Percentiles rank a stretch among this genome's conserved stretches.
These are phyloP conservation scores for Thinopyrum elongatum DNA, from an alignment of 176 grass and related monocot species.

Conservation along the genomic window DNA sequence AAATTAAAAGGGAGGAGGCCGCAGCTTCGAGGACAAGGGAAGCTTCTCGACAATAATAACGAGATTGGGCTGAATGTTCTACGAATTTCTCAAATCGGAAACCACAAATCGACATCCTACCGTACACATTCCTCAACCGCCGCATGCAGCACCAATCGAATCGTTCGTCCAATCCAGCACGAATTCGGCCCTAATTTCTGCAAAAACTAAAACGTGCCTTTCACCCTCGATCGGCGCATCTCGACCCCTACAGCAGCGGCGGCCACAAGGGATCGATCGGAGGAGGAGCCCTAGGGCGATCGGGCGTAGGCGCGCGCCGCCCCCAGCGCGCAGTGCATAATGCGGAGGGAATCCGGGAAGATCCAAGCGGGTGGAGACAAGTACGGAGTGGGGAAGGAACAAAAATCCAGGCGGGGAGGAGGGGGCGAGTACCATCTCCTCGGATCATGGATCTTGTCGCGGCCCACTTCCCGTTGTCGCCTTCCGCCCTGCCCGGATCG, in stretches of 20 bases:
- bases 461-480: slow-evolving; percentile 33
- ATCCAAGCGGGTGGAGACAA: slow-evolving; percentile 48
- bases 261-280: not conserved
- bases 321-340: slow-evolving; percentile 8
- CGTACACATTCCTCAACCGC: not conserved
- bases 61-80: not conserved
- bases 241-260: not conserved
- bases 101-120: not conserved
- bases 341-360: slow-evolving; percentile 32
- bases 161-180: not conserved
- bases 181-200: slow-evolving; percentile 6
- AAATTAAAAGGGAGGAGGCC: not conserved
- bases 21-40: not conserved
- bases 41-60: not conserved
- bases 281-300: not conserved
- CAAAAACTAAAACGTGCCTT: not conserved
- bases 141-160: not conserved
- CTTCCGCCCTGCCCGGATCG: slow-evolving; percentile 20
- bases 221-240: slow-evolving; percentile 1
- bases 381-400: slow-evolving; percentile 14
- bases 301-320: not conserved
- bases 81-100: not conserved
- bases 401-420: slow-evolving; percentile 45
- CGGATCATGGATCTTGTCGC: slow-evolving; percentile 59
- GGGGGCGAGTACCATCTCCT: slow-evolving; percentile 37